Evolutionary conservation across 495 filamentous ascomycete genomes (phyloP), one percentile per base, ranked within the genome.

Genomic region (Podospora pseudoanserina): DNA sequence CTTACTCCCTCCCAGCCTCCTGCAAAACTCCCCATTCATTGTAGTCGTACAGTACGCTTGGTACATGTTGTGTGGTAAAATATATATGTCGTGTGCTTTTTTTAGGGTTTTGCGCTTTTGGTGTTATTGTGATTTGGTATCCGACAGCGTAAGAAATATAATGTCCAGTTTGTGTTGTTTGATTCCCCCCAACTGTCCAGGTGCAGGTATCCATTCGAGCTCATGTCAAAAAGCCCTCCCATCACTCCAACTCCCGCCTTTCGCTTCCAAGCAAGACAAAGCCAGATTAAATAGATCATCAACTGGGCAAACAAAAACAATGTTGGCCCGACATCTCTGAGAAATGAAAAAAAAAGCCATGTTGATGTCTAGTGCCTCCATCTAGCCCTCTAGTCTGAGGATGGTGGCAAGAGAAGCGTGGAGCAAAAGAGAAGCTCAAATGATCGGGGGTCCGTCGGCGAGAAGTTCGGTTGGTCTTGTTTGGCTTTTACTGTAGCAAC

Each of bases 391-490:
- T 71, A 70, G 59, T 78, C 75, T 1, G 70, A 57, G 1, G 66
- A 62, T 1, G 85, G 82, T 32, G 86, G 80, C 39, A 49, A 49
- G 3, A 91, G 79, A n/a, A 90, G 79, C 19, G 83, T 84, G 11
- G 89, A 85, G 65, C 86, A 87, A 69, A 89, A 90, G 61, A 84
- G 76, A 34, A 92, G 81, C 77, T 92, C 90, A 13, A 90, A 81
- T 15, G 87, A 90, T 59, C 88, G 84, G 4, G 87, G 89, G 71
- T 92, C 84, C 2, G 80, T 81, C 0, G 86, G 85, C 60, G 90
- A 87, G 68, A 91, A 92, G 28, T 77, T 77, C 11, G 81, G 75
- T 32, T 80, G 74, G n/a, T 79, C 74, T 55, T 79, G 79, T 54
- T 79, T 81, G 3, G 73, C 73, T 53, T 75, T 76, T 19, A 85